Percentiles rank a stretch among this genome's conserved stretches.
phyloP scores from a whole-genome alignment of 2,329 filamentous ascomycete species.

The Colletotrichum tanaceti region DNA sequence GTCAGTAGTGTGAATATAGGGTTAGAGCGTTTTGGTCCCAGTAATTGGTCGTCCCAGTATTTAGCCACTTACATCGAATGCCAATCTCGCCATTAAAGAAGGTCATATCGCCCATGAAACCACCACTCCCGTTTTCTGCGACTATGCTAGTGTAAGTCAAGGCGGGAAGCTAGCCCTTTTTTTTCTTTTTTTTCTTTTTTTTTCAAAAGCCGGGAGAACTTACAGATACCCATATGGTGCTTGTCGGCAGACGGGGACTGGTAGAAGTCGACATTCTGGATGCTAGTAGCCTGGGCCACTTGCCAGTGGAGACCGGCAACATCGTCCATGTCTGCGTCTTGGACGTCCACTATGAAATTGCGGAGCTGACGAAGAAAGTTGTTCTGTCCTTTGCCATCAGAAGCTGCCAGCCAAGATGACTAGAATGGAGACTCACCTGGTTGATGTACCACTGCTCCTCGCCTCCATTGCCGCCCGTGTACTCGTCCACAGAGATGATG shows the following conservation, averaged over 20 bases:
- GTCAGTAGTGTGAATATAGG: too few species aligned
- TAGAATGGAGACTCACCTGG: conserved; percentile 16
- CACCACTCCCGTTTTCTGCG: conserved; percentile 51
- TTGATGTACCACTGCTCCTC: conserved; percentile 49
- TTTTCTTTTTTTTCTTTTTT: not conserved
- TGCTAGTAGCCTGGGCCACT: conserved; percentile 68
- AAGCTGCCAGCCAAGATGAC: conserved; percentile 43
- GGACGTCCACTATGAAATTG: conserved; percentile 72
- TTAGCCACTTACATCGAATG: conserved; percentile 49
- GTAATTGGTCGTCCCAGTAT: too few species aligned
- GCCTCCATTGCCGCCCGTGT: conserved; percentile 41
- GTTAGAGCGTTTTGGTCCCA: too few species aligned
- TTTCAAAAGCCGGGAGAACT: too few species aligned
- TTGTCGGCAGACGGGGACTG: conserved; percentile 32
- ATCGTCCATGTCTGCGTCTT: conserved; percentile 46
- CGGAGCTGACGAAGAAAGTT: conserved; percentile 74
- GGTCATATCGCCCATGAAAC: conserved; percentile 68
- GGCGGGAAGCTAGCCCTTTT: conserved; percentile 23
- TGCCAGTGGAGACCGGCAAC: conserved; percentile 70
- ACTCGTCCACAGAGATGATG: too few species aligned
- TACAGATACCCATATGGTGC: too few species aligned
- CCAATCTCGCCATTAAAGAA: conserved; percentile 70
- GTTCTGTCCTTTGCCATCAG: conserved; percentile 55
- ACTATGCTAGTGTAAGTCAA: conserved; percentile 27
- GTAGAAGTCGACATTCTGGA: conserved; percentile 63